Evolutionary conservation across 1,139 yeast genomes (phyloP), one percentile per base, ranked within the genome.

Genomic region (Williopsis jadinii): DNA sequence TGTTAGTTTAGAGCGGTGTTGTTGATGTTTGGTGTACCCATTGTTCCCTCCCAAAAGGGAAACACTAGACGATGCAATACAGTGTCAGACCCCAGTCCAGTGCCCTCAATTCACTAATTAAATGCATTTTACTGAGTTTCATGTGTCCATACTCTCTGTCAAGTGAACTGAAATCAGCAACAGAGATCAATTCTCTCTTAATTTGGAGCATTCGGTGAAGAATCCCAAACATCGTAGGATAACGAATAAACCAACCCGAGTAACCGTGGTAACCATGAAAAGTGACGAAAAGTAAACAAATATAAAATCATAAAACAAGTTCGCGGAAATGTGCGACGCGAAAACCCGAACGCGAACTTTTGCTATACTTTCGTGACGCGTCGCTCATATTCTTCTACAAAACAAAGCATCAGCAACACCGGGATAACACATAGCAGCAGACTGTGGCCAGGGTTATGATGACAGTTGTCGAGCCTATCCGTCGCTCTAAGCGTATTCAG

Each of bases 401-500:
- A 11, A 26, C 24, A 29, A 33, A 10, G 11, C 15, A 12, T 13
- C 24, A 10, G 14, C 15, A 31, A 13, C n/a, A 32, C 15, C 13
- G 13, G 30, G 30, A 4, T 8, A 28, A 28, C 12, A 24, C 29
- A 24, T 14, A 15, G 27, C 11, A 33, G n/a, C 28, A 15, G 15
- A 19, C n/a, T 19, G n/a, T 14, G 8, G 15, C 13, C 14, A 12
- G 9, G 28, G 11, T 12, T 9, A 14, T 9, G 11, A 36, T 31
- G 34, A 30, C 34, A 5, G 34, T 30, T 14, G 27, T 32, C 8
- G 36, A 37, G 29, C 32, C 36, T 12, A 9, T 27, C 8, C 48
- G 51, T 34, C 51, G 49, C 10, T 47, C 51, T 1, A 38, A 30
- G 28, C 40, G 51, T 32, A 45, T 47, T 12, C 34, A 30, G 15